A percentile compares a stretch with the other conserved stretches of the same genome.
Evolutionary conservation across 2,329 filamentous ascomycete genomes (phyloP).

Genomic region (Clarireedia paspali): DNA sequence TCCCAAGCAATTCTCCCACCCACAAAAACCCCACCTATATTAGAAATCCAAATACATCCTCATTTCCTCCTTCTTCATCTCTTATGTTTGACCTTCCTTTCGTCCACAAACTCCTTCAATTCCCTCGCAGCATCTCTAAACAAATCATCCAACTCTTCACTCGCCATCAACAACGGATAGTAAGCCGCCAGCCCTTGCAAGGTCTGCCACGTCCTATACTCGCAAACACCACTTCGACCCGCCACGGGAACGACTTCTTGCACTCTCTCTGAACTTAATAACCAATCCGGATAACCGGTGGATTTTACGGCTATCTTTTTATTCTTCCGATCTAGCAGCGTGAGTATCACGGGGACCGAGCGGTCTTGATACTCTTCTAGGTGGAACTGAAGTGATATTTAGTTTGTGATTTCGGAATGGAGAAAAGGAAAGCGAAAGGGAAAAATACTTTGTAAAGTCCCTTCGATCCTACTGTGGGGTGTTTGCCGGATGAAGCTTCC

Average conservation of each 20-base stretch:
- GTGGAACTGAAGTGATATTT: background rate
- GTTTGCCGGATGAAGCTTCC: constrained; percentile 10
- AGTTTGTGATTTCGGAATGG: background rate
- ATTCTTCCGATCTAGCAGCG: constrained; percentile 14
- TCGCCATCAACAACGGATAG: constrained; percentile 15
- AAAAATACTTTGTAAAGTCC: constrained; percentile 14
- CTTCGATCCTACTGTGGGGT: constrained; percentile 13
- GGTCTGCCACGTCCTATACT: constrained; percentile 19
- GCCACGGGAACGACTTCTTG: constrained; percentile 18
- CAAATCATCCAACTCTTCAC: constrained; percentile 12
- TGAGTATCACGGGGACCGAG: constrained; percentile 7
- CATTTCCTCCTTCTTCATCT: background rate
- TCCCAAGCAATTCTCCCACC: too few relatives aligned
- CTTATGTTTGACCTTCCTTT: background rate
- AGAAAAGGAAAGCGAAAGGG: background rate
- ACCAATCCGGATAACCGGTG: constrained; percentile 14
- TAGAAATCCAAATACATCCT: background rate
- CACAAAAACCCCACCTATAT: too few relatives aligned
- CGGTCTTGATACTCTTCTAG: constrained; percentile 1
- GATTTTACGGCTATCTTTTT: constrained; percentile 13
- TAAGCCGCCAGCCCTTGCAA: constrained; percentile 17
- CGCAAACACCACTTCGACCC: constrained; percentile 13
- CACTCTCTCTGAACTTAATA: constrained; percentile 16
- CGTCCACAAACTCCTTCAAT: constrained; percentile 4
- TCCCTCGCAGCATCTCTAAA: constrained; percentile 5